Base-by-base conservation (phyloP, 305 asterid species). In the Rubia peregrina region DNA sequence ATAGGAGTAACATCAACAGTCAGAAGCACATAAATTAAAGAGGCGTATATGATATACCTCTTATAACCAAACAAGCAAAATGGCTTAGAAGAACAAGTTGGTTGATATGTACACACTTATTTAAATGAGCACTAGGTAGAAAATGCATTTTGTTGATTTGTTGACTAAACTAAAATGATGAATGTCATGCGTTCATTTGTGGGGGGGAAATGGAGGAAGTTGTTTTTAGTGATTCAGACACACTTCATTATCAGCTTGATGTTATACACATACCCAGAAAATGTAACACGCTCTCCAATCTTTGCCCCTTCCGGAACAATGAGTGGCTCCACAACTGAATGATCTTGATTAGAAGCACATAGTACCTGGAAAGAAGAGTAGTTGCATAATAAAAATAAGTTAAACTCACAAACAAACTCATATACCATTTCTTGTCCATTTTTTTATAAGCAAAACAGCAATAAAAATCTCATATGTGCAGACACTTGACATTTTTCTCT, bases 321-420 rank as follows among this genome's bases (percentile, higher is more conserved):
- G 48, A 94, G 79, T 73, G 99, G 99, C 84, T 91, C 96, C 70
- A 91, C 98, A 48, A 76, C 75, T 13, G 96, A 81, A 77, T 94
- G 97, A 63, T 94, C 99, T 73, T 83, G 78, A 84, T 76, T 89
- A 41, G 99, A 91, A 81, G 96, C 98, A 81, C 99, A 94, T 65
- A 94, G 69, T 53, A 94, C 99, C 99, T 94, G 83, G 30, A 77
- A 72, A 66, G 30, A 22, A 46, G 61, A 13, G 17, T 30, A 43
- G 12, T 61, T 72, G 55, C 36, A 51, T 30, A 19, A 75, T 33
- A 43, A 67, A 55, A 33, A 73, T 57, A 59, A 4, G 12, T 22
- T 57, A 65, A 22, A n/a, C 12, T 24, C 16, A 59, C 55, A 59
- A 30, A 67, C 41, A 49, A 30, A 40, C 26, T 48, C 30, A 40